phyloP scores from a whole-genome alignment of 2,329 filamentous ascomycete genomes.

The Herpomyces periplanetae region DNA sequence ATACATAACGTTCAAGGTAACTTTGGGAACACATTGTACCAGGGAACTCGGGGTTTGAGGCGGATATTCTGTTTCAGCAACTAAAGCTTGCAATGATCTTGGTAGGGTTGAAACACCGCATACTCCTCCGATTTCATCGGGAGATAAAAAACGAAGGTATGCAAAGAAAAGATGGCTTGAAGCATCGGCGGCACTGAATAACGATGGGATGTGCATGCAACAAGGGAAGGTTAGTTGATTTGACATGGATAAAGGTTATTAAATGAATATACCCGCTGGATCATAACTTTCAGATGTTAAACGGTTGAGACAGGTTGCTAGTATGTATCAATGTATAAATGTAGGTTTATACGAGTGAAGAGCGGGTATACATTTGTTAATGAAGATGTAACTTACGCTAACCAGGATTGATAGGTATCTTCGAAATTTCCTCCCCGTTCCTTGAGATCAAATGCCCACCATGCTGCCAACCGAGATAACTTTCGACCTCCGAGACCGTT shows the following conservation, averaged over 20 bases:
- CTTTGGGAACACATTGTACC: slow-evolving; percentile 41
- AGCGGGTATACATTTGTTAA: too few species aligned
- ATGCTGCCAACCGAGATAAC: slow-evolving; percentile 68
- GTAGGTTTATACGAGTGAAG: too few species aligned
- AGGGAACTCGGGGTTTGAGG: slow-evolving; percentile 36
- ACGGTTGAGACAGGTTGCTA: too few species aligned
- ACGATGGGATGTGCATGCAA: too few species aligned
- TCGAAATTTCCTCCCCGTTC: slow-evolving; percentile 74
- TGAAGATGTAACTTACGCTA: slow-evolving; percentile 15
- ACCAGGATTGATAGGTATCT: slow-evolving; percentile 62
- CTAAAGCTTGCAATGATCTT: slow-evolving; percentile 52
- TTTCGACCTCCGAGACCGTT: slow-evolving; percentile 82
- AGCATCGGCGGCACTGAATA: slow-evolving; percentile 43
- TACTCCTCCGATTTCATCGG: slow-evolving; percentile 24
- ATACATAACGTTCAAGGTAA: slow-evolving; percentile 80
- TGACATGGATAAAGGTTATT: too few species aligned
- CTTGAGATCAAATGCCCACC: slow-evolving; percentile 87
- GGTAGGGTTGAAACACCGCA: slow-evolving; percentile 54
- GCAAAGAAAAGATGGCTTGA: slow-evolving; percentile 93
- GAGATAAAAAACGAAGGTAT: slow-evolving; percentile 56
- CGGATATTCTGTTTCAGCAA: slow-evolving; percentile 77
- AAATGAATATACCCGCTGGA: too few species aligned
- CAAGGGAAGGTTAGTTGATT: too few species aligned
- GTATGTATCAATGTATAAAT: too few species aligned
- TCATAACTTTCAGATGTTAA: too few species aligned